Evolutionary conservation across 2,329 filamentous ascomycete genomes (phyloP), one percentile per base, ranked within the genome.

Genomic region (Fusarium dimerum): DNA sequence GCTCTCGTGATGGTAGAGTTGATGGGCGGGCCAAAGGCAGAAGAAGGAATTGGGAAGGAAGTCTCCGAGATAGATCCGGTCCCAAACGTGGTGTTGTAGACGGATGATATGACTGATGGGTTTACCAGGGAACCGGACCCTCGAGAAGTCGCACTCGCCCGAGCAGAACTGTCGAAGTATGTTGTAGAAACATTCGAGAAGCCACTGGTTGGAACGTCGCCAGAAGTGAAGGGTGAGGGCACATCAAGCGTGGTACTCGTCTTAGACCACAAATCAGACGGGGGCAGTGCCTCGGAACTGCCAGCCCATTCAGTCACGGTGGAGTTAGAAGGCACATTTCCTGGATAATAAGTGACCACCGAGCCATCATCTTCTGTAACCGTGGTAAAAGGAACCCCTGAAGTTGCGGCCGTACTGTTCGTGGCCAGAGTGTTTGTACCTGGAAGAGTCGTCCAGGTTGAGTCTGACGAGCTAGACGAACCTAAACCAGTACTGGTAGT

Each of bases 41-140:
- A 48, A 20, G 53, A 50, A 2, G 51, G 44, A 30, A 36, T 30
- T n/a, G 17, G 43, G 10, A 46, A 52, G 9, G 48, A 50, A 9
- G 45, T 44, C 30, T 32, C 44, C 18, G 29, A 44, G 16, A 17
- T 42, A 4, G 48, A 52, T 34, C 4, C 45, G 15, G 45, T 20
- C n/a, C 43, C 53, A 15, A 32, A 29, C 10, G 61, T 54, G 13
- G 50, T 52, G 39, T 51, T 61, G 43, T 54, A 61, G 1, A 43
- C 51, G 11, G 39, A 43, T n/a, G 49, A 40, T 6, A 36, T 36
- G 13, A 36, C 13, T 15, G 42, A 13, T n/a, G 38, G 32, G 10
- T n/a, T 39, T 6, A 6, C 40, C n/a, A 38, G 20, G 9, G 26
- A 36, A 36, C 32, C 32, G 11, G 32, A 36, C 32, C 11, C 9